Conservation (phyloP, 257 asterid species). For the Salvia hispanica region DNA sequence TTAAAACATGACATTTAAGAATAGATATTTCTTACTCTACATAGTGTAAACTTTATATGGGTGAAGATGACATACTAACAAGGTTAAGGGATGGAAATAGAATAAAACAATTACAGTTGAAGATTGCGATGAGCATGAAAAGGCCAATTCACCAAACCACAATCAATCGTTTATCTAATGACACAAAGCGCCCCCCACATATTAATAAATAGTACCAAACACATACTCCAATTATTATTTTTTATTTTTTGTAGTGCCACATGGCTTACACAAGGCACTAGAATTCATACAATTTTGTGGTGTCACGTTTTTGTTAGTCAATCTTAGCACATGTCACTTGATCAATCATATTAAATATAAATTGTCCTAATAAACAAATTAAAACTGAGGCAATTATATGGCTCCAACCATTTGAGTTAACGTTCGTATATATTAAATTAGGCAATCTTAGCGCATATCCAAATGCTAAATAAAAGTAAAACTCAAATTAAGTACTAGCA, state of each 20-base stretch:
- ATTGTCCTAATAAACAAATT: neutral
- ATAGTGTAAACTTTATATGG: neutral
- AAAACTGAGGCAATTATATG: neutral
- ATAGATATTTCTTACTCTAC: too few relatives aligned
- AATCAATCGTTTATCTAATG: conserved; percentile 25
- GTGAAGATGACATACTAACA: neutral
- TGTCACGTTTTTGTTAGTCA: conserved; percentile 31
- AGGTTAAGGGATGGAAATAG: neutral
- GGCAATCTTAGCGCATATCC: too few relatives aligned
- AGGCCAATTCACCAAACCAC: conserved; percentile 36
- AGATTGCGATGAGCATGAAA: conserved; percentile 33
- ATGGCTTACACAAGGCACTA: conserved; percentile 23
- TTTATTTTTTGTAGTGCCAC: conserved; percentile 10
- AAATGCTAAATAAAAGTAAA: too few relatives aligned
- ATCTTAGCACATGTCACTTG: conserved; percentile 18
- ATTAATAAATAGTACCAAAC: neutral
- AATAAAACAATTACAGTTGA: conserved; percentile 17
- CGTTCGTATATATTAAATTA: too few relatives aligned
- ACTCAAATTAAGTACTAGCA: too few relatives aligned
- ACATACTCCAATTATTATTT: neutral
- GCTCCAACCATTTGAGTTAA: neutral
- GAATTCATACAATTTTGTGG: conserved; percentile 19
- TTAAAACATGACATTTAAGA: too few relatives aligned
- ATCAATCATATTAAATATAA: conserved; percentile 6
- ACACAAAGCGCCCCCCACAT: conserved; percentile 14